These are phyloP conservation scores for Coemansia brasiliensis DNA, from an alignment of 192 early-diverging fungal genomes.

Conservation along the genomic window DNA sequence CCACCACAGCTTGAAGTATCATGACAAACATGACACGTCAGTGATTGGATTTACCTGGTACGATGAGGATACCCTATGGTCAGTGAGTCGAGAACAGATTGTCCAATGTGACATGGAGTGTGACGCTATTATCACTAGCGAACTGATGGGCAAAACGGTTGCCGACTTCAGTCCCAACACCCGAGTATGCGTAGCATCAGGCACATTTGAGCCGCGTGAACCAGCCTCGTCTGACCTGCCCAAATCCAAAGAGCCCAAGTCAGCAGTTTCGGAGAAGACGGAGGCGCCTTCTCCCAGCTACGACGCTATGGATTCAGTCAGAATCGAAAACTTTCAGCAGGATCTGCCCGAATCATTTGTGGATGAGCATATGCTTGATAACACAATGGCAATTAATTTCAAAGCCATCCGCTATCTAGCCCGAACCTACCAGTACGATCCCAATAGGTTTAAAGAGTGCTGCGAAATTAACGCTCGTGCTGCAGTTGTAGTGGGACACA, in stretches of 20 bases:
- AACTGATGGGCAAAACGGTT: constrained; percentile 23
- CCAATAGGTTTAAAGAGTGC: constrained; percentile 26
- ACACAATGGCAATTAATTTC: constrained; percentile 12
- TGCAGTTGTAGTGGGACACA: constrained; percentile 12
- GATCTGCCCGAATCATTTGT: constrained; percentile 39
- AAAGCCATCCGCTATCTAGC: constrained; percentile 32
- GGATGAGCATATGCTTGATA: constrained; percentile 39
- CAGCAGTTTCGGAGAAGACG: too few species aligned
- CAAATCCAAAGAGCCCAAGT: too few species aligned
- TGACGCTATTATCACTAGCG: constrained; percentile 32
- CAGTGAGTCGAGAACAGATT: constrained; percentile 23
- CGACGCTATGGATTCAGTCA: constrained; percentile 2
- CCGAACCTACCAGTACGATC: constrained; percentile 46
- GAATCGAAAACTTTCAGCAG: constrained; percentile 21
- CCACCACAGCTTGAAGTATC: constrained; percentile 46
- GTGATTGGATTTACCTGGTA: constrained; percentile 48
- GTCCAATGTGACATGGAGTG: constrained; percentile 48
- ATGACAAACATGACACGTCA: constrained; percentile 29
- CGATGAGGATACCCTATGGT: constrained; percentile 49
- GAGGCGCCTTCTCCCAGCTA: too few species aligned
- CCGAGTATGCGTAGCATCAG: constrained; percentile 34
- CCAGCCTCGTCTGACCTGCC: background rate
- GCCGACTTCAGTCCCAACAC: constrained; percentile 32
- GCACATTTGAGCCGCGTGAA: constrained; percentile 1
- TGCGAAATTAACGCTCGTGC: constrained; percentile 29